These are phyloP conservation scores for Rhododendron mucronatum DNA, from an alignment of 148 eudicot genomes.

Conservation along the genomic window DNA sequence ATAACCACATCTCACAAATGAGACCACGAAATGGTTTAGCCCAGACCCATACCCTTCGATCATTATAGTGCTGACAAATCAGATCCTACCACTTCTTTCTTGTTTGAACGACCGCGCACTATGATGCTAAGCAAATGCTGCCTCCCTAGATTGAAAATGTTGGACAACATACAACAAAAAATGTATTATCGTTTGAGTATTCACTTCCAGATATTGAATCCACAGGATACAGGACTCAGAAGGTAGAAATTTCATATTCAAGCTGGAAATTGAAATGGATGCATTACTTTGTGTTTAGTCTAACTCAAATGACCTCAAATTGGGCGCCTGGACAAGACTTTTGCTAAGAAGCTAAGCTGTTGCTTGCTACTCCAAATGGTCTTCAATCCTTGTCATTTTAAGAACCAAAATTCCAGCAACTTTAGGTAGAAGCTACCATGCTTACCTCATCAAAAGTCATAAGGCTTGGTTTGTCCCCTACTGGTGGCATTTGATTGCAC, in stretches of 20 bases:
- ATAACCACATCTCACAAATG: not conserved
- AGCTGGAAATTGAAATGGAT: not conserved
- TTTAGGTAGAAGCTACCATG: slow-evolving; percentile 8
- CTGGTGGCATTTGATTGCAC: slow-evolving; percentile 98
- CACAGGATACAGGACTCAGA: not conserved
- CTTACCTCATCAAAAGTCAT: slow-evolving; percentile 98
- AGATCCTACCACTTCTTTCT: not conserved
- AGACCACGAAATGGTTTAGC: not conserved
- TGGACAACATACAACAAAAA: not conserved
- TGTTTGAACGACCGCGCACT: not conserved
- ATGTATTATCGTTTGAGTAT: not conserved
- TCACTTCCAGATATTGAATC: not conserved
- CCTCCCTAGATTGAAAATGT: not conserved
- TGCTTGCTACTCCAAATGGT: not conserved
- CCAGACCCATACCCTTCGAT: not conserved
- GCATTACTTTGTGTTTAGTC: not conserved
- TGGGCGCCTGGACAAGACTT: not conserved
- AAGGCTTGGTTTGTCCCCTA: slow-evolving; percentile 93
- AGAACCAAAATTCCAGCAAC: not conserved
- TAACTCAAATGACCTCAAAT: not conserved
- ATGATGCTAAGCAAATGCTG: not conserved
- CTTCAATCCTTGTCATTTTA: not conserved
- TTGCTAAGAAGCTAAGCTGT: not conserved
- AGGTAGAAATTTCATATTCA: not conserved
- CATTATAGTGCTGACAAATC: not conserved